A percentile compares a stretch with the other conserved stretches of the same genome.
Evolutionary conservation across 257 asterid genomes (phyloP).

Genomic region (Solanum corneliomulleri): DNA sequence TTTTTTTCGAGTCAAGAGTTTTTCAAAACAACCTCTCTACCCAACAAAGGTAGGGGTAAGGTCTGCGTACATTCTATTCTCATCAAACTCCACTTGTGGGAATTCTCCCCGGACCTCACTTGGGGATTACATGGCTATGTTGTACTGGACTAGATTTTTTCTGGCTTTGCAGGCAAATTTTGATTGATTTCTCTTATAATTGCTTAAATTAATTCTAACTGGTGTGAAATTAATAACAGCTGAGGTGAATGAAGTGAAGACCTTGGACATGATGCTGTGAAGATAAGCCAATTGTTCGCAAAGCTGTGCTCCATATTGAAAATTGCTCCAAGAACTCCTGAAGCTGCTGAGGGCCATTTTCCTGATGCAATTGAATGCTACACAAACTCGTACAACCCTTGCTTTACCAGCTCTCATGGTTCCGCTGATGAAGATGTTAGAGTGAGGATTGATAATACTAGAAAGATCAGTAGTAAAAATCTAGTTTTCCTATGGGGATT

Average conservation of each 20-base stretch:
- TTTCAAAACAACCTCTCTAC: not conserved
- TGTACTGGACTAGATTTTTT: not conserved
- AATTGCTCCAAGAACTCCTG: conserved; percentile 24
- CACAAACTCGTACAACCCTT: conserved; percentile 30
- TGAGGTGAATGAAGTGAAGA: conserved; percentile 24
- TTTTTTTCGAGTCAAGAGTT: not conserved
- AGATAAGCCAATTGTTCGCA: conserved; percentile 55
- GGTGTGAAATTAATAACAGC: conserved; percentile 17
- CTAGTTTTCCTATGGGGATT: conserved; percentile 81
- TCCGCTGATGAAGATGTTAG: conserved; percentile 29
- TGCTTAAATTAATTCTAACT: conserved; percentile 6
- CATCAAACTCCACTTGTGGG: not conserved
- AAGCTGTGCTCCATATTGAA: conserved; percentile 47
- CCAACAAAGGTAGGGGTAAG: not conserved
- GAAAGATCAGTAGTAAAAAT: conserved; percentile 31
- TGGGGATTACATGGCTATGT: not conserved
- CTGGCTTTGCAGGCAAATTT: not conserved
- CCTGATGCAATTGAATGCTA: conserved; percentile 25
- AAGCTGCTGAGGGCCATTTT: conserved; percentile 15
- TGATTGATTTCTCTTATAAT: not conserved
- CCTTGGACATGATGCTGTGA: conserved; percentile 64
- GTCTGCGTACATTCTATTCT: not conserved
- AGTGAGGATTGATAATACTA: conserved; percentile 29
- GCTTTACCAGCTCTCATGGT: conserved; percentile 21
- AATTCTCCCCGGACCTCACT: not conserved